Percentiles rank a stretch among this genome's conserved stretches.
Evolutionary conservation across 2,329 filamentous ascomycete species (phyloP).

Genomic region (Plenodomus tracheiphilus): DNA sequence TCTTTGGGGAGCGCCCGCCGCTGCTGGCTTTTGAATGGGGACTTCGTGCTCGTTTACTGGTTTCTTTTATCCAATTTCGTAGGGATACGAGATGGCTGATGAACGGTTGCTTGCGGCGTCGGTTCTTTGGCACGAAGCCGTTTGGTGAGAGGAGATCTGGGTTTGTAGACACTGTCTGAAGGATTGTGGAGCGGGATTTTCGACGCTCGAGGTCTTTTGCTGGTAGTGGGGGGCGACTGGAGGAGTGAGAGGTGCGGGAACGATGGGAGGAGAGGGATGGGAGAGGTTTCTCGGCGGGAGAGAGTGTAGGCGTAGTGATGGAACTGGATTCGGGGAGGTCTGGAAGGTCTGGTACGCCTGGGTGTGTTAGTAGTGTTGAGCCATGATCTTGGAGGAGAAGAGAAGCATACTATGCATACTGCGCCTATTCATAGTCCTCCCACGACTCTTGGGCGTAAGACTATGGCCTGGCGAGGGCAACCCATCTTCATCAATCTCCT

Average conservation of each 20-base stretch:
- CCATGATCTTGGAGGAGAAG: background rate
- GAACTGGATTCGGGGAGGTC: conserved; percentile 67
- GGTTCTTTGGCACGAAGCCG: conserved; percentile 57
- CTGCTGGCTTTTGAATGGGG: conserved; percentile 42
- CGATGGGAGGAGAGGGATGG: conserved; percentile 81
- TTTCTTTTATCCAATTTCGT: conserved; percentile 74
- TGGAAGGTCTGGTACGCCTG: conserved; percentile 68
- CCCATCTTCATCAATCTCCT: conserved; percentile 79
- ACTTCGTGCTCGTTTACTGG: conserved; percentile 45
- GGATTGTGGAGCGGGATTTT: conserved; percentile 77
- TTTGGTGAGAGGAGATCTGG: conserved; percentile 63
- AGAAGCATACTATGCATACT: conserved; percentile 48
- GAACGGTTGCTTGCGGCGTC: conserved; percentile 63
- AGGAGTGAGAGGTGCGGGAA: conserved; percentile 74
- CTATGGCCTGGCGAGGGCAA: conserved; percentile 49
- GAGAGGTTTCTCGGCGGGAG: conserved; percentile 50
- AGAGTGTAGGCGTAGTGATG: conserved; percentile 41
- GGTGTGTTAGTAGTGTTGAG: conserved; percentile 44
- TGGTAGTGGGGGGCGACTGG: conserved; percentile 77
- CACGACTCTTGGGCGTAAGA: conserved; percentile 67
- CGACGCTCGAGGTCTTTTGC: conserved; percentile 75
- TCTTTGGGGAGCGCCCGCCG: conserved; percentile 36
- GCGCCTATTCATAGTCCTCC: conserved; percentile 74
- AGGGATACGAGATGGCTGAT: conserved; percentile 68
- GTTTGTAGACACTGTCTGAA: conserved; percentile 78